phyloP scores from a whole-genome alignment of 805 yeast genomes.

The Debaryomyces tyrocola region DNA sequence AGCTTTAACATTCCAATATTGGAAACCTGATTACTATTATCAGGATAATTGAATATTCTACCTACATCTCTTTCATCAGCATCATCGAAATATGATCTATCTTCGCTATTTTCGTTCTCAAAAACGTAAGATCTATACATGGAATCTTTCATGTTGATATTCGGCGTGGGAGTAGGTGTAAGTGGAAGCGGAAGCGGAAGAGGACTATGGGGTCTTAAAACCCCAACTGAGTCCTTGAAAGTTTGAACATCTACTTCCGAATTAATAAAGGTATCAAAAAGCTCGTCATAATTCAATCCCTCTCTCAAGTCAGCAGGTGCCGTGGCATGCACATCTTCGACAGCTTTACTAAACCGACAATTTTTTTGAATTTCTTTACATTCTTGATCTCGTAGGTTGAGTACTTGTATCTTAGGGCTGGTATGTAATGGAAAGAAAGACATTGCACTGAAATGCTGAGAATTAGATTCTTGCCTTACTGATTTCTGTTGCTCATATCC shows the following conservation, averaged over 20 bases:
- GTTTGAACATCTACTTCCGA: background rate
- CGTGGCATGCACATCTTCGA: too few relatives aligned
- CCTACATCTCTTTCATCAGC: constrained; percentile 1
- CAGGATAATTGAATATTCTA: constrained; percentile 3
- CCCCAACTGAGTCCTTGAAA: background rate
- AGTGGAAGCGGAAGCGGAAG: background rate
- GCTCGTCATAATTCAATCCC: background rate
- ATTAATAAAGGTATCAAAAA: constrained; percentile 2
- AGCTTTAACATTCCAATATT: constrained; percentile 4
- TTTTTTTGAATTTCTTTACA: too few relatives aligned
- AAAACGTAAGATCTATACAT: background rate
- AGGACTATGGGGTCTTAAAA: background rate
- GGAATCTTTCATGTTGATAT: background rate
- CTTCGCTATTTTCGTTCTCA: background rate
- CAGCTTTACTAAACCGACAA: too few relatives aligned
- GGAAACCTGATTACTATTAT: background rate
- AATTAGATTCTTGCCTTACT: background rate
- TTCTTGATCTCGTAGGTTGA: too few relatives aligned
- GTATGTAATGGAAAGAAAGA: background rate
- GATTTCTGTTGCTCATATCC: background rate
- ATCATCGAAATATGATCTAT: background rate
- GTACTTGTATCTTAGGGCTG: background rate
- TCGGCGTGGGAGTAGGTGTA: background rate
- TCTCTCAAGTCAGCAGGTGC: background rate
- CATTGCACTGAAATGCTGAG: background rate